These are phyloP conservation scores for Penicillium cataractarum DNA, from an alignment of 495 filamentous ascomycete species.

Conservation along the genomic window DNA sequence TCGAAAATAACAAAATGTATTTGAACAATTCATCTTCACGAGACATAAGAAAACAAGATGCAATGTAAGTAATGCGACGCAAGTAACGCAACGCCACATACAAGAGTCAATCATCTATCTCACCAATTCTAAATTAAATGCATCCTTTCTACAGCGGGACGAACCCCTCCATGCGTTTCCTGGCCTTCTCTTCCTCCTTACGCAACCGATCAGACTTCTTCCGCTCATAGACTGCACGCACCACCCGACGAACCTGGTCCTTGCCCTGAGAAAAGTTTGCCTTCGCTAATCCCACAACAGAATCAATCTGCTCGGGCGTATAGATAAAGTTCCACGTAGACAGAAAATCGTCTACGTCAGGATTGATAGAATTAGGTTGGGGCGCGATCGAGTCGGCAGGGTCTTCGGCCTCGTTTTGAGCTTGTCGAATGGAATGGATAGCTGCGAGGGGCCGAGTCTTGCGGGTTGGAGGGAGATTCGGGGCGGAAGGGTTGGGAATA, in stretches of 20 bases:
- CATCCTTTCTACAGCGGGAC: slow-evolving; percentile 33
- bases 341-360: slow-evolving; percentile 78
- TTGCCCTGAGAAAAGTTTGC: slow-evolving; percentile 85
- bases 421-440: slow-evolving; percentile 21
- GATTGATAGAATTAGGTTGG: slow-evolving; percentile 76
- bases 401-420: slow-evolving; percentile 24
- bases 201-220: slow-evolving; percentile 73
- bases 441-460: slow-evolving; percentile 32
- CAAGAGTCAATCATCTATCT: neutral
- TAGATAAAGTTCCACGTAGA: slow-evolving; percentile 98
- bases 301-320: slow-evolving; percentile 81
- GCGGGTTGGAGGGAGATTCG: slow-evolving; percentile 33
- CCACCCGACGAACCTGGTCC: slow-evolving; percentile 71
- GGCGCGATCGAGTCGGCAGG: slow-evolving; percentile 29
- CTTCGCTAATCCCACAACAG: slow-evolving; percentile 75
- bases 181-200: slow-evolving; percentile 54
- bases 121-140: slow-evolving; percentile 1
- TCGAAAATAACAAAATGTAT: no score
- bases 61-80: neutral
- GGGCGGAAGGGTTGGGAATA: slow-evolving; percentile 67
- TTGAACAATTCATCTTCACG: no score
- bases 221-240: slow-evolving; percentile 91
- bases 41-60: neutral
- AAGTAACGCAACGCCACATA: no score
- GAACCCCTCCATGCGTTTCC: slow-evolving; percentile 46